phyloP scores from a whole-genome alignment of 176 grass and related monocot genomes.

The Oryza australiensis region DNA sequence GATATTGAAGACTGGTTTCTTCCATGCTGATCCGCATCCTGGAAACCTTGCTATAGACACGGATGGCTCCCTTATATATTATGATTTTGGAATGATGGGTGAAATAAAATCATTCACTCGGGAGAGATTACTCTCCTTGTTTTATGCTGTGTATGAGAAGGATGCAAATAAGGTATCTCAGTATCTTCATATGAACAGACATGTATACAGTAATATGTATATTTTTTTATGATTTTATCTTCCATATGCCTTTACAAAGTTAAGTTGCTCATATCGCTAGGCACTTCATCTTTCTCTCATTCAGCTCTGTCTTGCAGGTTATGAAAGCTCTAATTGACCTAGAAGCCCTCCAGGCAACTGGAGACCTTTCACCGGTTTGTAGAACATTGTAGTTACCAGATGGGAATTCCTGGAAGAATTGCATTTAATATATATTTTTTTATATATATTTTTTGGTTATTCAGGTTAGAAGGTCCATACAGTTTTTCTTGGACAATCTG shows the following conservation, averaged over 20 bases:
- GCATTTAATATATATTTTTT: slow-evolving; percentile 1
- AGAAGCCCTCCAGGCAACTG: slow-evolving; percentile 87
- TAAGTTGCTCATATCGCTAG: slow-evolving; percentile 10
- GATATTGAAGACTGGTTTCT: slow-evolving; percentile 95
- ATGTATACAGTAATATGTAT: background rate
- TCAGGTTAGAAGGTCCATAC: slow-evolving; percentile 91
- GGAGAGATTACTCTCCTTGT: slow-evolving; percentile 88
- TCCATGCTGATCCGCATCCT: slow-evolving; percentile 97
- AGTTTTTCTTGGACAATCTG: slow-evolving; percentile 90
- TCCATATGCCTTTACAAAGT: slow-evolving; percentile 10
- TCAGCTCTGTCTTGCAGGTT: slow-evolving; percentile 57
- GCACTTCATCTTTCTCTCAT: background rate
- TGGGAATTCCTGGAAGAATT: background rate
- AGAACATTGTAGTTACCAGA: slow-evolving; percentile 27
- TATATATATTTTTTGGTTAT: slow-evolving; percentile 26
- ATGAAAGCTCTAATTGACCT: slow-evolving; percentile 92
- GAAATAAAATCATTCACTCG: slow-evolving; percentile 96
- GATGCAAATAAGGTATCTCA: slow-evolving; percentile 89
- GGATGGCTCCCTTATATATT: slow-evolving; percentile 89
- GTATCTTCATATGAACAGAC: background rate
- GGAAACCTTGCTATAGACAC: slow-evolving; percentile 94
- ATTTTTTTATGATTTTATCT: slow-evolving; percentile 4
- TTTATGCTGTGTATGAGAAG: slow-evolving; percentile 95
- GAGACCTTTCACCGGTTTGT: slow-evolving; percentile 89
- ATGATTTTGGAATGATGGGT: slow-evolving; percentile 99